phyloP scores from a whole-genome alignment of 2,329 filamentous ascomycete species.

The Tolypocladium sp. region DNA sequence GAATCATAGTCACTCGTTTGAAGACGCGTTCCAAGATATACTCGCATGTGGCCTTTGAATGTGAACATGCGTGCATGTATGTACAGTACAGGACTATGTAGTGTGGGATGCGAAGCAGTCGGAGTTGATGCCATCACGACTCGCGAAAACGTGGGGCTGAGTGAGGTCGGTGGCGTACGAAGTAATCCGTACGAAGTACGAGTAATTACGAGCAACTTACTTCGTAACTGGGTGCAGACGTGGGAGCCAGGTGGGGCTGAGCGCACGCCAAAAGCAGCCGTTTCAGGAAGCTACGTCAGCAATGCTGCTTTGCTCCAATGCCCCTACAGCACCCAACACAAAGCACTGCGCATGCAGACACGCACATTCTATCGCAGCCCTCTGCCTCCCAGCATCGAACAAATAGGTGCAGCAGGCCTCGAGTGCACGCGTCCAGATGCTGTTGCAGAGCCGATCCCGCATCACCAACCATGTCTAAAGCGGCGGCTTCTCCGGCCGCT shows the following conservation, averaged over 20 bases:
- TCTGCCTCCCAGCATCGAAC: not conserved
- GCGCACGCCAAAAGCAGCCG: not conserved
- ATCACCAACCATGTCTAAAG: constrained; percentile 10
- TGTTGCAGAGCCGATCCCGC: not conserved
- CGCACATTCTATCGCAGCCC: not conserved
- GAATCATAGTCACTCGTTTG: not conserved
- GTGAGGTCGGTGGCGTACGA: not conserved
- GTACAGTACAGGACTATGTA: no score
- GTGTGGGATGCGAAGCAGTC: not conserved
- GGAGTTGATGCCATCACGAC: not conserved
- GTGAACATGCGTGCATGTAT: not conserved
- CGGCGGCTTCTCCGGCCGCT: constrained; percentile 10
- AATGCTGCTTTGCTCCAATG: not conserved
- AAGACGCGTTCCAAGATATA: not conserved
- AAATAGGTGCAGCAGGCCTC: not conserved
- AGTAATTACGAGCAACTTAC: no score
- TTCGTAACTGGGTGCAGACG: not conserved
- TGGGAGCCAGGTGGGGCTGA: not conserved
- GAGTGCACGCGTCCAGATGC: constrained; percentile 1
- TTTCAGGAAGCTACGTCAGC: not conserved
- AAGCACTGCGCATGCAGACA: not conserved
- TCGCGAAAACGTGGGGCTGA: not conserved
- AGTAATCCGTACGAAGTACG: no score
- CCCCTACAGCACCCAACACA: not conserved
- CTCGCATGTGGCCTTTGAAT: not conserved